Conservation (phyloP, 257 asterid species). For the Fraxinus pennsylvanica region DNA sequence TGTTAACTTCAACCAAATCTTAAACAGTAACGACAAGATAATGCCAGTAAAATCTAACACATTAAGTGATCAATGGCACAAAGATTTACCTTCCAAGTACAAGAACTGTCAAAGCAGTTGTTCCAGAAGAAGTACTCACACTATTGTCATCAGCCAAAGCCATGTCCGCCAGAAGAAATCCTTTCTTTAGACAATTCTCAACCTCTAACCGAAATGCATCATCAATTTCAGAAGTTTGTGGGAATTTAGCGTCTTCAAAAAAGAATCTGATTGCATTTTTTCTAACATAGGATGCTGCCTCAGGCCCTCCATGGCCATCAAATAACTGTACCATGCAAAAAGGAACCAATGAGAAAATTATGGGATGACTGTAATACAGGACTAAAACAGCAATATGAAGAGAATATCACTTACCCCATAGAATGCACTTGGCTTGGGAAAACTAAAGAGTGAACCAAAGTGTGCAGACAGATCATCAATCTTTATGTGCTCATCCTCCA, state of each 20-base stretch:
- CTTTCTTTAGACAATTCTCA: slow-evolving; percentile 52
- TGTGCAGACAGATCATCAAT: slow-evolving; percentile 68
- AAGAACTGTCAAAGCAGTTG: slow-evolving; percentile 71
- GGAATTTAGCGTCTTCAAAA: slow-evolving; percentile 62
- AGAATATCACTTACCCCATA: slow-evolving; percentile 57
- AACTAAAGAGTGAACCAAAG: slow-evolving; percentile 53
- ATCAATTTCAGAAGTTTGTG: slow-evolving; percentile 40
- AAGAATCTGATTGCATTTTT: slow-evolving; percentile 57
- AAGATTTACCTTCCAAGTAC: slow-evolving; percentile 55
- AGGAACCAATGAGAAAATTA: slow-evolving; percentile 15
- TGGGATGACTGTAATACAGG: not conserved
- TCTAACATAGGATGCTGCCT: slow-evolving; percentile 75
- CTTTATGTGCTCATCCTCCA: slow-evolving; percentile 86
- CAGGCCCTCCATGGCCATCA: slow-evolving; percentile 94
- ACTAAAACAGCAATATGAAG: not conserved
- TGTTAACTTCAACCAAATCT: too few relatives aligned
- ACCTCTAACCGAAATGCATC: slow-evolving; percentile 48
- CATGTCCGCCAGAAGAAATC: slow-evolving; percentile 60
- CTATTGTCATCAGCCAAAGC: slow-evolving; percentile 61
- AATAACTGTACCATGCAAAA: slow-evolving; percentile 42
- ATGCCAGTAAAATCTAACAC: not conserved
- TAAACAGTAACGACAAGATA: too few relatives aligned
- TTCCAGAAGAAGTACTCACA: slow-evolving; percentile 67
- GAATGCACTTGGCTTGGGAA: slow-evolving; percentile 72
- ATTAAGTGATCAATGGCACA: not conserved